Percentiles rank a stretch among this genome's conserved stretches.
These are phyloP conservation scores for Dujonia santamariae DNA, from an alignment of 1,139 yeast genomes.

Conservation along the genomic window DNA sequence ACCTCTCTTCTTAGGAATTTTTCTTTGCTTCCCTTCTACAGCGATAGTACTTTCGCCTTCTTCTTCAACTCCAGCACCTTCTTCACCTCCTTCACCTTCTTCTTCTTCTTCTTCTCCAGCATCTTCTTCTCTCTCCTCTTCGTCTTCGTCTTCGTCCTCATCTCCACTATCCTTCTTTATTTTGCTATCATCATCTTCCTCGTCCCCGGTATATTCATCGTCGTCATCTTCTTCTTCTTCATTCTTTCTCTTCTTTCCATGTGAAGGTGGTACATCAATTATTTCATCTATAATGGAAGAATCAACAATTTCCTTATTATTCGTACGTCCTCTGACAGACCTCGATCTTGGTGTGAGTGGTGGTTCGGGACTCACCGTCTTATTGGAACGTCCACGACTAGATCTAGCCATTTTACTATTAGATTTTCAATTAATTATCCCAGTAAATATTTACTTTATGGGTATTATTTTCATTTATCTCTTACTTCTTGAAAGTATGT, in stretches of 20 bases:
- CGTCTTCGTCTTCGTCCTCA: slow-evolving; percentile 22
- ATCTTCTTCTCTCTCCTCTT: slow-evolving; percentile 22
- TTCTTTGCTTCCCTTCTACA: background rate
- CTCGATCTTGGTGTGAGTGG: background rate
- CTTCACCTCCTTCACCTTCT: slow-evolving; percentile 10
- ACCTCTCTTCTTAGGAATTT: slow-evolving; percentile 41
- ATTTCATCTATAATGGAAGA: slow-evolving; percentile 1
- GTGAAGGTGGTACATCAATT: background rate
- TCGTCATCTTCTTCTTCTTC: slow-evolving; percentile 15
- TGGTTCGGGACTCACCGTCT: slow-evolving; percentile 1
- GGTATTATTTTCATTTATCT: too few species aligned
- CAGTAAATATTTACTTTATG: too few species aligned
- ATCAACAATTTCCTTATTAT: background rate
- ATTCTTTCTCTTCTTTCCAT: slow-evolving; percentile 2
- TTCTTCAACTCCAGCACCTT: slow-evolving; percentile 9
- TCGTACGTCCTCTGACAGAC: background rate
- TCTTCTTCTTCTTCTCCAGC: slow-evolving; percentile 18
- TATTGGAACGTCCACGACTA: slow-evolving; percentile 3
- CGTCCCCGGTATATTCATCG: slow-evolving; percentile 10
- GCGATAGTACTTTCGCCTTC: slow-evolving; percentile 4
- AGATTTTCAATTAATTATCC: too few species aligned
- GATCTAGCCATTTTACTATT: slow-evolving; percentile 1
- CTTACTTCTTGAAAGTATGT: too few species aligned
- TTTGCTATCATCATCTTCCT: slow-evolving; percentile 17
- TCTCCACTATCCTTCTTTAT: slow-evolving; percentile 21